Conservation (phyloP, 1,284 basidiomycete species). For the Cutaneotrichosporon cavernicola region DNA sequence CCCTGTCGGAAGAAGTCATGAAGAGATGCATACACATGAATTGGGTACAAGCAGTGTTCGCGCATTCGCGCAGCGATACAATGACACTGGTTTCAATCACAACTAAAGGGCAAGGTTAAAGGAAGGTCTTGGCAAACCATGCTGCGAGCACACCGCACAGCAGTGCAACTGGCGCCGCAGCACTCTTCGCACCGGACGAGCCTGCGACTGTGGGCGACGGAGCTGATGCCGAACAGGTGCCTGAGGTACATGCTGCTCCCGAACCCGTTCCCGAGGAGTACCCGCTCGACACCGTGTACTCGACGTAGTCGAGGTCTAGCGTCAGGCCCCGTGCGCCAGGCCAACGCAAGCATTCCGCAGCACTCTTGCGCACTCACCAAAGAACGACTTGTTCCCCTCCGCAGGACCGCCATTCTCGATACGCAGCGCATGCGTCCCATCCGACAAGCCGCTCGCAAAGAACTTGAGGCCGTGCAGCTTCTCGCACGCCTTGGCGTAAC, state of each 20-base stretch:
- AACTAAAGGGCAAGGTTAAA: not conserved
- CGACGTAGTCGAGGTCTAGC: slow-evolving; percentile 51
- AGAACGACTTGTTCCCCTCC: slow-evolving; percentile 42
- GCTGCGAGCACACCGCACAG: slow-evolving; percentile 1
- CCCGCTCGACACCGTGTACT: slow-evolving; percentile 44
- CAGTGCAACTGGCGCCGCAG: not conserved
- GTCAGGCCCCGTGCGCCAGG: slow-evolving; percentile 1
- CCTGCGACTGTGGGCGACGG: not conserved
- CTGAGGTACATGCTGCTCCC: slow-evolving; percentile 24
- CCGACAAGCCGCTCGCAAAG: slow-evolving; percentile 37
- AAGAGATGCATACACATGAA: not conserved
- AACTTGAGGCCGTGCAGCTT: slow-evolving; percentile 50
- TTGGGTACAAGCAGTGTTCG: not conserved
- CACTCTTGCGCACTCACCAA: slow-evolving; percentile 39
- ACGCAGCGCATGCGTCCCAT: slow-evolving; percentile 41
- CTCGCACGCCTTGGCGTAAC: slow-evolving; percentile 49
- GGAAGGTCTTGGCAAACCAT: slow-evolving; percentile 12
- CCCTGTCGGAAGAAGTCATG: too few relatives aligned
- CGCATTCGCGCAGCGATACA: not conserved
- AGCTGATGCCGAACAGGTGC: slow-evolving; percentile 15
- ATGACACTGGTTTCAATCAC: not conserved
- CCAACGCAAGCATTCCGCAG: not conserved
- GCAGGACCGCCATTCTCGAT: slow-evolving; percentile 44
- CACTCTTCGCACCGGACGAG: not conserved
- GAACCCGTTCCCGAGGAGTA: slow-evolving; percentile 5